Percentiles rank a stretch among this genome's conserved stretches.
phyloP scores from a whole-genome alignment of 73 alveolate species.

The Tetrahymena borealis region DNA sequence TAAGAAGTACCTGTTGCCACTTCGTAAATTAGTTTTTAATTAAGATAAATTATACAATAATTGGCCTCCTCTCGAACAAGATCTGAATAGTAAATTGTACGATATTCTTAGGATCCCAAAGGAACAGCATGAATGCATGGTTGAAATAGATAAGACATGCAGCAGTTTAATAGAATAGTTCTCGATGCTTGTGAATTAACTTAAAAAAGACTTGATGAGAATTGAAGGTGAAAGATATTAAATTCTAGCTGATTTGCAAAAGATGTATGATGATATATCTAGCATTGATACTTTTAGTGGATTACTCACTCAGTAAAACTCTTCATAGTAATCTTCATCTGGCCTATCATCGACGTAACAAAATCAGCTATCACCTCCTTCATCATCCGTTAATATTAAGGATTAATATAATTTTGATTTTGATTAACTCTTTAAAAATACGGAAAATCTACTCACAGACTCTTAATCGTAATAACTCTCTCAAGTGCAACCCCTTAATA shows the following conservation, averaged over 20 bases:
- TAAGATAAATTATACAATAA: neutral
- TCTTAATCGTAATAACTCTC: too few relatives aligned
- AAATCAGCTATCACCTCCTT: too few relatives aligned
- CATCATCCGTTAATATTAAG: too few relatives aligned
- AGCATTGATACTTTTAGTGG: neutral
- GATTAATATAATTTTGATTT: too few relatives aligned
- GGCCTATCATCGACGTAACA: too few relatives aligned
- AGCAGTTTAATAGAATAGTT: neutral
- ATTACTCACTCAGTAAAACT: neutral
- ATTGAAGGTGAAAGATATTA: neutral
- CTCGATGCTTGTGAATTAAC: neutral
- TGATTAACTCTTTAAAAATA: too few relatives aligned
- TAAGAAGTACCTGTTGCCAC: neutral
- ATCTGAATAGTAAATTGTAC: neutral
- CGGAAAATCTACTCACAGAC: too few relatives aligned
- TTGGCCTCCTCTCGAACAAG: neutral
- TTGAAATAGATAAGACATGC: neutral
- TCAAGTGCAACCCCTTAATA: too few relatives aligned
- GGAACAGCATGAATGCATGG: neutral
- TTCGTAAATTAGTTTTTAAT: neutral
- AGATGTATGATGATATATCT: neutral
- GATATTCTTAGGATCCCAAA: neutral
- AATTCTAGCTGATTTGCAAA: neutral
- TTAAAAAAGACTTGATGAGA: neutral
- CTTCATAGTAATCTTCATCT: neutral